Percentiles rank a stretch among this genome's conserved stretches.
Evolutionary conservation across 208 protist genomes (phyloP).

Genomic region (Dictyostelium gargantuum): DNA sequence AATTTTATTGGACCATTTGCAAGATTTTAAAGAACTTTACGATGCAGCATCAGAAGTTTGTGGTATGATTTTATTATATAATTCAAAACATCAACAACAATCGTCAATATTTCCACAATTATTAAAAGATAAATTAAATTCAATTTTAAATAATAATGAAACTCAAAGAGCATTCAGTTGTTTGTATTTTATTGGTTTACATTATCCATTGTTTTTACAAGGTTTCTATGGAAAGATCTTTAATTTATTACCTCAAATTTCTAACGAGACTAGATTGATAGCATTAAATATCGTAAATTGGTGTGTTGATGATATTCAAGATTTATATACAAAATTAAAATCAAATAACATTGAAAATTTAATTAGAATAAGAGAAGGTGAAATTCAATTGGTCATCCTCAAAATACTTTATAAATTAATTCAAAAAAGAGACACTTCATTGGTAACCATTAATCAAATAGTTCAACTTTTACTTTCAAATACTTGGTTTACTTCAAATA

Average conservation of each 20-base stretch:
- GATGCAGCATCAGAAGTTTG: slow-evolving; percentile 83
- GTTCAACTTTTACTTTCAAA: background rate
- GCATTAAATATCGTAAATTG: slow-evolving; percentile 35
- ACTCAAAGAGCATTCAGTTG: slow-evolving; percentile 70
- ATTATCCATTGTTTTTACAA: slow-evolving; percentile 74
- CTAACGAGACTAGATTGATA: slow-evolving; percentile 40
- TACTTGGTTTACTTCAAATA: background rate
- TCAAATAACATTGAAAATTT: slow-evolving; percentile 31
- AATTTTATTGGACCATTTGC: slow-evolving; percentile 70
- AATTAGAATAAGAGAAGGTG: slow-evolving; percentile 37
- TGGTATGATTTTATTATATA: slow-evolving; percentile 79
- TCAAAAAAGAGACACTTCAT: background rate
- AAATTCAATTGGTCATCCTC: slow-evolving; percentile 9
- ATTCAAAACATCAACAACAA: background rate
- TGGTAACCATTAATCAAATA: background rate
- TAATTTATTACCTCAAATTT: slow-evolving; percentile 71
- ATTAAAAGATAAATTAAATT: slow-evolving; percentile 63
- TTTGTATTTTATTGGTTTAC: slow-evolving; percentile 74
- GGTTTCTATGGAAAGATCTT: slow-evolving; percentile 77
- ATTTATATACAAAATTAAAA: slow-evolving; percentile 31
- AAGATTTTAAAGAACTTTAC: slow-evolving; percentile 71
- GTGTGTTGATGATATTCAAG: slow-evolving; percentile 39
- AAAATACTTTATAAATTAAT: slow-evolving; percentile 14
- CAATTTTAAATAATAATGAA: slow-evolving; percentile 6
- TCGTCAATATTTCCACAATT: slow-evolving; percentile 60